phyloP scores from a whole-genome alignment of 805 yeast species.

The Sugiyamaella marilandica region DNA sequence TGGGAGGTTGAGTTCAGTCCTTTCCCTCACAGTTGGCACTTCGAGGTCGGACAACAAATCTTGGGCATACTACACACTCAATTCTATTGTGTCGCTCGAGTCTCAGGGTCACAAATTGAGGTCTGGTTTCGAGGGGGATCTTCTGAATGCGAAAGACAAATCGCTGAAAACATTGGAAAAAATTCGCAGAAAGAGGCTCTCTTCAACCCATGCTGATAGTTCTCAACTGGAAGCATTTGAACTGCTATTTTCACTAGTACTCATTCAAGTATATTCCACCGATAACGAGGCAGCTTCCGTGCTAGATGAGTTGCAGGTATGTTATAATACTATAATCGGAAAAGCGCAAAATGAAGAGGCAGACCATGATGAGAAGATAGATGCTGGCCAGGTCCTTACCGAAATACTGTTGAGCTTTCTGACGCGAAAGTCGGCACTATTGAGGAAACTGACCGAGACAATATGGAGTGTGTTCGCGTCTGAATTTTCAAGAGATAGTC shows the following conservation, averaged over 20 bases:
- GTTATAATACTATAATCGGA: slow-evolving; percentile 46
- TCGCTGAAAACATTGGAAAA: slow-evolving; percentile 46
- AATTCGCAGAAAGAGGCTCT: slow-evolving; percentile 36
- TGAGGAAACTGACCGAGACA: slow-evolving; percentile 52
- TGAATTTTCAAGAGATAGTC: slow-evolving; percentile 41
- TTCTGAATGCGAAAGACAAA: slow-evolving; percentile 44
- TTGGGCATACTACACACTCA: slow-evolving; percentile 49
- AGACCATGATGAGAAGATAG: slow-evolving; percentile 35
- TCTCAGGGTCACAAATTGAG: slow-evolving; percentile 26
- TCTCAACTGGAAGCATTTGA: slow-evolving; percentile 63
- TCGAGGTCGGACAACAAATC: slow-evolving; percentile 43
- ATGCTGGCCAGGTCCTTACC: slow-evolving; percentile 46
- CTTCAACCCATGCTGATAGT: slow-evolving; percentile 34
- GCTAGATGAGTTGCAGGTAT: slow-evolving; percentile 63
- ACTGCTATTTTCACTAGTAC: slow-evolving; percentile 66
- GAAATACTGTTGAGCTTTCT: slow-evolving; percentile 57
- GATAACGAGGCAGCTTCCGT: slow-evolving; percentile 67
- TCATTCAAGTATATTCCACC: slow-evolving; percentile 73
- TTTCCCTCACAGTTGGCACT: slow-evolving; percentile 51
- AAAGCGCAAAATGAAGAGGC: slow-evolving; percentile 37
- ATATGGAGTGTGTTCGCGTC: slow-evolving; percentile 56
- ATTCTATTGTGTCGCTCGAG: slow-evolving; percentile 20
- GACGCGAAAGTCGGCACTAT: slow-evolving; percentile 52
- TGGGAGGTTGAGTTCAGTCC: slow-evolving; percentile 56
- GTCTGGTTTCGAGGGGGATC: slow-evolving; percentile 54